phyloP scores from a whole-genome alignment of 257 asterid species.

The Cruciata laevipes region DNA sequence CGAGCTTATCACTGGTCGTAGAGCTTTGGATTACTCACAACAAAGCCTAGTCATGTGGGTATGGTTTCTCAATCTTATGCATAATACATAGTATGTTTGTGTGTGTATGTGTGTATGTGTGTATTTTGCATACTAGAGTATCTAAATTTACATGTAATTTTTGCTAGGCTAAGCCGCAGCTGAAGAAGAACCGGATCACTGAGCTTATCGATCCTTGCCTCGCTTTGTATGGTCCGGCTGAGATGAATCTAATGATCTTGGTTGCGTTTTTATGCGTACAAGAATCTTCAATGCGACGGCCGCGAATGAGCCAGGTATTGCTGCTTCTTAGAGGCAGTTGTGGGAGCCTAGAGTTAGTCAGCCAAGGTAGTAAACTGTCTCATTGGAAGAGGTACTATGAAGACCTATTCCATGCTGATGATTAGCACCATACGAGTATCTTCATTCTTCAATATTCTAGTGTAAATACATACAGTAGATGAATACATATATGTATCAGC shows the following conservation, averaged over 20 bases:
- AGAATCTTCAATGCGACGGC: constrained; percentile 70
- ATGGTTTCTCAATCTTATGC: constrained; percentile 14
- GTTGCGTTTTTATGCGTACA: constrained; percentile 82
- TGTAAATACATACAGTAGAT: background rate
- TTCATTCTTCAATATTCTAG: background rate
- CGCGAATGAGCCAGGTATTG: constrained; percentile 76
- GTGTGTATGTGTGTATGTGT: background rate
- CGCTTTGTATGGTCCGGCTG: constrained; percentile 40
- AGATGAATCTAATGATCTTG: constrained; percentile 73
- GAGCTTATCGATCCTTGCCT: constrained; percentile 84
- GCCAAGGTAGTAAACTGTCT: constrained; percentile 57
- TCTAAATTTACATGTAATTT: background rate
- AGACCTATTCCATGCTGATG: constrained; percentile 72
- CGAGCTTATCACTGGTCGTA: constrained; percentile 89
- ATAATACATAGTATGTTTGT: background rate
- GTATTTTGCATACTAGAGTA: background rate
- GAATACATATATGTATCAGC: background rate
- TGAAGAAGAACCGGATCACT: constrained; percentile 67
- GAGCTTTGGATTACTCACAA: constrained; percentile 86
- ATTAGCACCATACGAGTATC: constrained; percentile 19
- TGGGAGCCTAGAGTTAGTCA: constrained; percentile 72
- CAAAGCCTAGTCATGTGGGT: constrained; percentile 99
- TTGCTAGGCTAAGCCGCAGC: constrained; percentile 72
- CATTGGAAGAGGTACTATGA: constrained; percentile 81
- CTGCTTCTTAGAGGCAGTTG: constrained; percentile 78